Percentiles rank a stretch among this genome's conserved stretches.
phyloP scores from a whole-genome alignment of 148 eudicot genomes.

The Chenopodium formosanum region DNA sequence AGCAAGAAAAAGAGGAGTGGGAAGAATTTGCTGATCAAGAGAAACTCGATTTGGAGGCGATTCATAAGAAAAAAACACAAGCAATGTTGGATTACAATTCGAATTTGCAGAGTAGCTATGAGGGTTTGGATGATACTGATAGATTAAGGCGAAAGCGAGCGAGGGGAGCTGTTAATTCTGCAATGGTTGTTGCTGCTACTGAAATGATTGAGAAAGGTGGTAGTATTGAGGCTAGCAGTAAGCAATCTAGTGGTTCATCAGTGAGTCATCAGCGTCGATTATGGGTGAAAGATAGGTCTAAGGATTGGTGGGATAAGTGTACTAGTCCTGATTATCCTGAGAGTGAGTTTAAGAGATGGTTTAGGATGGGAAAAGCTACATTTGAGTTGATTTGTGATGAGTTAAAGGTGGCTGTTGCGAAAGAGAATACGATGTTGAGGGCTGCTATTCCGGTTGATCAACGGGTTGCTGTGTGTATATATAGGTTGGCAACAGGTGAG shows the following conservation, averaged over 20 bases:
- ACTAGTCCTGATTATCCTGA: constrained; percentile 67
- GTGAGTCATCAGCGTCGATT: constrained; percentile 57
- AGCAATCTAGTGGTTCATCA: constrained; percentile 17
- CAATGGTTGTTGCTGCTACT: constrained; percentile 25
- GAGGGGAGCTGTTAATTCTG: constrained; percentile 30
- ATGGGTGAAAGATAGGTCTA: constrained; percentile 83
- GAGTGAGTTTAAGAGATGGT: constrained; percentile 64
- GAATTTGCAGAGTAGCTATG: constrained; percentile 32
- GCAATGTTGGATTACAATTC: constrained; percentile 52
- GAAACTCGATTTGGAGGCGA: constrained; percentile 38
- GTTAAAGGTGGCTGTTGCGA: constrained; percentile 60
- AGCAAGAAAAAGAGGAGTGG: constrained; percentile 42
- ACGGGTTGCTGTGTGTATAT: constrained; percentile 86
- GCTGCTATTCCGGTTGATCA: constrained; percentile 87
- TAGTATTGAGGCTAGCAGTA: constrained; percentile 12
- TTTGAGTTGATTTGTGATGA: constrained; percentile 80
- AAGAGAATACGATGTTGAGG: constrained; percentile 75
- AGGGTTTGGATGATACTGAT: constrained; percentile 35
- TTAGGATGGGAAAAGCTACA: constrained; percentile 77
- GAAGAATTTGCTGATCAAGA: constrained; percentile 34
- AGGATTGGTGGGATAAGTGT: constrained; percentile 91
- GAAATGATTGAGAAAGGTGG: constrained; percentile 19
- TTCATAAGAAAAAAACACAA: constrained; percentile 39
- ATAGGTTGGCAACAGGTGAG: constrained; percentile 86
- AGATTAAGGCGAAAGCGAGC: constrained; percentile 39